Percentiles rank a stretch among this genome's conserved stretches.
These are phyloP conservation scores for Clausena lansium DNA, from an alignment of 345 rosid species.

Conservation along the genomic window DNA sequence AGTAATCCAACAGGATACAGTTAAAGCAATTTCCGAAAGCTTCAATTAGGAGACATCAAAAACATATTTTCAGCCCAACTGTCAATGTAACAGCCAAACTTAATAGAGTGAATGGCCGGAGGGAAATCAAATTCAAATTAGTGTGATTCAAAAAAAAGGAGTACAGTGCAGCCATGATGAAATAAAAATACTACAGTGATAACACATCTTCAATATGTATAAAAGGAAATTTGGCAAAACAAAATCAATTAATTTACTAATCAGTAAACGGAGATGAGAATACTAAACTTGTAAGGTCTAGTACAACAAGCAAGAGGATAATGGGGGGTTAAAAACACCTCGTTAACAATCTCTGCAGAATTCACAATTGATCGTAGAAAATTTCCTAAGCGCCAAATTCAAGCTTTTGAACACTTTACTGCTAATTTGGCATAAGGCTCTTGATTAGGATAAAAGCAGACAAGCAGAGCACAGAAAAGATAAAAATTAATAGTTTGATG, in stretches of 20 bases:
- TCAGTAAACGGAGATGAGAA: background rate
- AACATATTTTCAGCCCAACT: conserved; percentile 1
- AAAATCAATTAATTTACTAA: background rate
- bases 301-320: background rate
- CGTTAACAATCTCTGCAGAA: background rate
- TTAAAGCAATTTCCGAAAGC: conserved; percentile 1
- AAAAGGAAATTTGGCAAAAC: background rate
- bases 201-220: background rate
- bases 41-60: background rate
- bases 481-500: background rate
- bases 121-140: conserved; percentile 9
- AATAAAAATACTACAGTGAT: background rate
- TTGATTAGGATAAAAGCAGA: background rate
- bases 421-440: conserved; percentile 1
- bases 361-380: background rate
- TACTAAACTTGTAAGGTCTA: background rate
- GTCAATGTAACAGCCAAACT: background rate
- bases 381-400: background rate
- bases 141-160: conserved; percentile 6
- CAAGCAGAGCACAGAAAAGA: background rate
- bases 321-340: background rate
- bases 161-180: background rate
- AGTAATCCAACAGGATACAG: conserved; percentile 13
- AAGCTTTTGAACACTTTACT: background rate
- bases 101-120: conserved; percentile 4